phyloP scores from a whole-genome alignment of 148 eudicot genomes.

The Rhododendron ferrugineum region DNA sequence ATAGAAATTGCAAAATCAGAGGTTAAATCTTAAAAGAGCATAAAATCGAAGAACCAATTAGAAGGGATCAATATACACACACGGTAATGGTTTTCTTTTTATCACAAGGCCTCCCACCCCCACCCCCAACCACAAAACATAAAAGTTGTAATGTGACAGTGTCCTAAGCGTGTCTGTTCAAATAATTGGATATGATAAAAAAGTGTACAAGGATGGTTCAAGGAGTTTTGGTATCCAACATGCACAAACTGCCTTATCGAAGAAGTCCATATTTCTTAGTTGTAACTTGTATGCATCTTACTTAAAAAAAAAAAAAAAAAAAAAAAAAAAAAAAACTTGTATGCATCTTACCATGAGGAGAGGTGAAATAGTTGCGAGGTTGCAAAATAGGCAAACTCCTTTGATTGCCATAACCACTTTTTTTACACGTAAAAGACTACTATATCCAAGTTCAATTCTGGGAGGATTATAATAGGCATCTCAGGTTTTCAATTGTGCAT shows the following conservation, averaged over 20 bases:
- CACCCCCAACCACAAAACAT: background rate
- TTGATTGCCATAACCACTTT: background rate
- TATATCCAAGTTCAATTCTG: background rate
- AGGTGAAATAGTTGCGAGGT: background rate
- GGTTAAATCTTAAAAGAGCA: background rate
- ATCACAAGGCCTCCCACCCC: background rate
- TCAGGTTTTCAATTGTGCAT: background rate
- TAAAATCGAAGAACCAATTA: background rate
- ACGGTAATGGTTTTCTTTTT: background rate
- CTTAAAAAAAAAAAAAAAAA: no score
- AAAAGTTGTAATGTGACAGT: background rate
- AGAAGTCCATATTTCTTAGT: background rate
- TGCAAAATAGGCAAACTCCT: background rate
- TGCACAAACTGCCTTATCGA: background rate
- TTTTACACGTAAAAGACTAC: background rate
- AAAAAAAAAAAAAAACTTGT: no score
- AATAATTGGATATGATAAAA: background rate
- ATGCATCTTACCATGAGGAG: background rate
- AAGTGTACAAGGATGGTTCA: background rate
- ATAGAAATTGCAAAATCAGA: background rate
- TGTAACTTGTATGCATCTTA: no score
- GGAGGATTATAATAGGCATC: background rate
- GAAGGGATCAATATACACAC: background rate
- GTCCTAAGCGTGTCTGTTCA: background rate
- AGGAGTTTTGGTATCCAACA: background rate